Evolutionary conservation across 805 yeast species (phyloP).

Genomic region (Pichia exigua): DNA sequence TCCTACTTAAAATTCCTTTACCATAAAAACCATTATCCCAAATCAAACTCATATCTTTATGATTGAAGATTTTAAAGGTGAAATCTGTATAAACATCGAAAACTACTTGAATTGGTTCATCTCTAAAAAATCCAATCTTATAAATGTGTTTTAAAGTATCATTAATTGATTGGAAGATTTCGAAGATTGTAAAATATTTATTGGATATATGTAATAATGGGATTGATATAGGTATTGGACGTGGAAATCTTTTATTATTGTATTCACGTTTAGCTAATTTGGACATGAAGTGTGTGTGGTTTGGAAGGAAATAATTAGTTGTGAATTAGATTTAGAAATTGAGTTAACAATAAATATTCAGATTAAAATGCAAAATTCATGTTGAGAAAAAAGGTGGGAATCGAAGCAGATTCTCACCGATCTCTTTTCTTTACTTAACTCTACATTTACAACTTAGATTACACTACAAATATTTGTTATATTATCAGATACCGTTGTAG

Average conservation of each 20-base stretch:
- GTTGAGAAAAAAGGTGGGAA: neutral
- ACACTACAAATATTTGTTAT: neutral
- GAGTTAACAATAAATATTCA: too few relatives aligned
- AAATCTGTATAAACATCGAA: slow-evolving; percentile 6
- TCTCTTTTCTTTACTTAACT: too few relatives aligned
- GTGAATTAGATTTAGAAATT: too few relatives aligned
- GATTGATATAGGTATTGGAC: slow-evolving; percentile 9
- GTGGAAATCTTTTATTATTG: slow-evolving; percentile 5
- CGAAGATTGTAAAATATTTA: slow-evolving; percentile 4
- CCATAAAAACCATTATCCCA: slow-evolving; percentile 93
- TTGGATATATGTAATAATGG: slow-evolving; percentile 5
- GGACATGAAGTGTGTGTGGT: neutral
- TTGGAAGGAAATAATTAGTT: neutral
- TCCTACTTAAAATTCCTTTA: slow-evolving; percentile 79
- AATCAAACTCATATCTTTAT: slow-evolving; percentile 42
- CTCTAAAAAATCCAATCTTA: neutral
- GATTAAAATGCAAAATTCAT: neutral
- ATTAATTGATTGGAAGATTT: slow-evolving; percentile 3
- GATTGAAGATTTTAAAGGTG: slow-evolving; percentile 35
- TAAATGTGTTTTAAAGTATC: slow-evolving; percentile 4
- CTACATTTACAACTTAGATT: neutral
- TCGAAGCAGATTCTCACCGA: too few relatives aligned
- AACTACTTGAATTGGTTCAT: neutral
- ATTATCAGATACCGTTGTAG: slow-evolving; percentile 34
- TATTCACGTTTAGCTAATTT: slow-evolving; percentile 3